phyloP scores from a whole-genome alignment of 768 basidiomycete genomes.

The Vararia minispora region DNA sequence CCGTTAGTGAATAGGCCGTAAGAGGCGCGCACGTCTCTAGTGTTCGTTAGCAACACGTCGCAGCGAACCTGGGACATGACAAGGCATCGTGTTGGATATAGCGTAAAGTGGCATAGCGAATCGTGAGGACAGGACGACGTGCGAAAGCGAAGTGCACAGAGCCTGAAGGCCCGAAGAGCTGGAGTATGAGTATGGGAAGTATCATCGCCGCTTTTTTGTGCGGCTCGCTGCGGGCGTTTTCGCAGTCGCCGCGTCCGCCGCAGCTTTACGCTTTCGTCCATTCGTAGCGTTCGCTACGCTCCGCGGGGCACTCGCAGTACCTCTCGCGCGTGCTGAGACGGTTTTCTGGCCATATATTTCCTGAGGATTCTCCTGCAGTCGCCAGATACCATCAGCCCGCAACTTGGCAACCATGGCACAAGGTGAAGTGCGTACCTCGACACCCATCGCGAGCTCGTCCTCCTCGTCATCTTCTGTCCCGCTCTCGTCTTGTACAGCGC shows the following conservation, averaged over 20 bases:
- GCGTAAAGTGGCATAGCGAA: too few relatives aligned
- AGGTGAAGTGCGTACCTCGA: slow-evolving; percentile 30
- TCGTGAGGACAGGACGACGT: too few relatives aligned
- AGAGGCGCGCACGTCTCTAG: too few relatives aligned
- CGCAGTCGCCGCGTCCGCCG: too few relatives aligned
- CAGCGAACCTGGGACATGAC: too few relatives aligned
- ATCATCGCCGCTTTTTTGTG: slow-evolving; percentile 9
- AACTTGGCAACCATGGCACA: not conserved
- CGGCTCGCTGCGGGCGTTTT: not conserved
- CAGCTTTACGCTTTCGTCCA: slow-evolving; percentile 5
- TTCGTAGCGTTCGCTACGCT: slow-evolving; percentile 4
- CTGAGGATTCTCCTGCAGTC: slow-evolving; percentile 30
- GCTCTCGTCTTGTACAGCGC: slow-evolving; percentile 4
- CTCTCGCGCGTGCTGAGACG: slow-evolving; percentile 5
- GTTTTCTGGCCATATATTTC: slow-evolving; percentile 22
- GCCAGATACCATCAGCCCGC: not conserved
- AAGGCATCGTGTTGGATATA: too few relatives aligned
- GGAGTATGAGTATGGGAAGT: not conserved
- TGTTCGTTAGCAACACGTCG: too few relatives aligned
- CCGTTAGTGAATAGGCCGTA: too few relatives aligned
- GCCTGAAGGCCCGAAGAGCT: too few relatives aligned
- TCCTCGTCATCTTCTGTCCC: slow-evolving; percentile 31
- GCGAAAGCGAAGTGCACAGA: too few relatives aligned
- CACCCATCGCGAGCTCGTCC: slow-evolving; percentile 51
- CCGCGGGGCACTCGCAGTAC: slow-evolving; percentile 3